phyloP scores from a whole-genome alignment of 495 filamentous ascomycete species.

The Annulohypoxylon moriforme region DNA sequence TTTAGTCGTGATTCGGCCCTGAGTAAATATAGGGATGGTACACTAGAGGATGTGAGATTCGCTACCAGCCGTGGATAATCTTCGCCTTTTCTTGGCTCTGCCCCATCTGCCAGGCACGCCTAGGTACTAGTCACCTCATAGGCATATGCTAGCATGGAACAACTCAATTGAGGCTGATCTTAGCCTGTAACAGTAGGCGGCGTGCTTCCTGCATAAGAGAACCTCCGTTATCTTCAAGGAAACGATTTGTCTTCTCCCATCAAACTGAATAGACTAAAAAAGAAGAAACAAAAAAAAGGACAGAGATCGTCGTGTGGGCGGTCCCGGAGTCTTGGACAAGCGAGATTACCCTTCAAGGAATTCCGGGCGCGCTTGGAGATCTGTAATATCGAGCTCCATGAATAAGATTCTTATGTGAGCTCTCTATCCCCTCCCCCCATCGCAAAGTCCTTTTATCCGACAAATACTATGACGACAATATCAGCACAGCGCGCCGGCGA shows the following conservation, averaged over 20 bases:
- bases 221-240: constrained; percentile 43
- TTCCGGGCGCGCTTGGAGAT: constrained; percentile 29
- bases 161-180: constrained; percentile 46
- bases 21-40: constrained; percentile 18
- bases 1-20: constrained; percentile 24
- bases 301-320: constrained; percentile 19
- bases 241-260: constrained; percentile 19
- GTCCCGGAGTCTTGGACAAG: constrained; percentile 38
- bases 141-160: constrained; percentile 37
- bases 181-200: constrained; percentile 41
- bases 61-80: constrained; percentile 38
- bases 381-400: constrained; percentile 16
- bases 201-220: constrained; percentile 24
- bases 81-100: constrained; percentile 21
- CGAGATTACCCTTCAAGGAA: constrained; percentile 36
- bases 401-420: constrained; percentile 19
- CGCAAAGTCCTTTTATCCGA: constrained; percentile 24
- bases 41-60: constrained; percentile 32
- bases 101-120: constrained; percentile 40
- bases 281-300: constrained; percentile 15
- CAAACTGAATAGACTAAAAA: neutral
- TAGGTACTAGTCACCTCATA: neutral
- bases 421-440: too few relatives aligned
- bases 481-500: constrained; percentile 12
- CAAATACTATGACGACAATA: neutral